Evolutionary conservation across 352 stramenopile species (phyloP), one percentile per base, ranked within the genome.

Genomic region (Phytopythium helicoides): DNA sequence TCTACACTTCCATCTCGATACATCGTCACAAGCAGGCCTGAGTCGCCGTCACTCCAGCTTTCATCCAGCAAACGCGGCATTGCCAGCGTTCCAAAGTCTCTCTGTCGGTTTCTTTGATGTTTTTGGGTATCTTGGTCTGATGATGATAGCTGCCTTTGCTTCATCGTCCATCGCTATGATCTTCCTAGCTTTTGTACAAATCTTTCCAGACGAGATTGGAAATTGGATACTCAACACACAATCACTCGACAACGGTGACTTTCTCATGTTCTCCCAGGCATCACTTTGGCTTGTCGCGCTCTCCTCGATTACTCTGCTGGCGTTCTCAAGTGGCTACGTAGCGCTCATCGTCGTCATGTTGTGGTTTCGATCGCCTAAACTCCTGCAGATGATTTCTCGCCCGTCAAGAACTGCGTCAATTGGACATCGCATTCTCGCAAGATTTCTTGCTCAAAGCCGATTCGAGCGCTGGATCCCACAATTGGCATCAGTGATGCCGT

Each of bases 71-170:
- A n/a, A n/a, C n/a, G n/a, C n/a, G n/a, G n/a, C n/a, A n/a, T n/a
- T n/a, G n/a, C n/a, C n/a, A n/a, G n/a, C n/a, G n/a, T n/a, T n/a
- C n/a, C n/a, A n/a, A n/a, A n/a, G n/a, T n/a, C n/a, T n/a, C n/a
- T n/a, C n/a, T n/a, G n/a, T n/a, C n/a, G n/a, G 68, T 6, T 85
- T 85, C 52, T 75, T 68, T 51, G 68, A 73, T 19, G 62, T 76
- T 9, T 81, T 81, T 42, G 74, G 71, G 5, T 44, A 58, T 1
- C 46, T 85, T 7, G 73, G 73, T 0, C 33, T 80, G 1, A 54
- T 63, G 1, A 81, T 80, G 68, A 7, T 82, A 3, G 3, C 64
- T n/a, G 65, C 62, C 2, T 82, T 86, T 41, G 25, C 65, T 11
- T 40, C 64, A 14, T 67, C 66, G 0, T 55, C 68, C 39, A 34